Evolutionary conservation across 2,329 filamentous ascomycete species (phyloP).

Genomic region (Teratosphaeria zuluensis): DNA sequence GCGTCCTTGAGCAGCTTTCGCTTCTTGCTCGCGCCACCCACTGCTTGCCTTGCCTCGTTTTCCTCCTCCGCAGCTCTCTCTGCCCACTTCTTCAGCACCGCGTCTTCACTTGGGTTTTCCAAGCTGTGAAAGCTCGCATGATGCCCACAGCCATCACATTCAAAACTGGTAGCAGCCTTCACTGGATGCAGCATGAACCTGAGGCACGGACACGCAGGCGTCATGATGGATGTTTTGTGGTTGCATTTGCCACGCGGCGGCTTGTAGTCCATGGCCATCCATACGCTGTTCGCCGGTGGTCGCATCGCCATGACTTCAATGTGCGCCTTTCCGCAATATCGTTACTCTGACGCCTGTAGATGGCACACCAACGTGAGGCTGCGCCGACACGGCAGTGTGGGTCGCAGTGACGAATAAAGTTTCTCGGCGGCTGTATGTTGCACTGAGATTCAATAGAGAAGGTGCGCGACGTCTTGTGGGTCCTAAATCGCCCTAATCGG

Average conservation of each 20-base stretch:
- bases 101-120: constrained; percentile 42
- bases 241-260: constrained; percentile 44
- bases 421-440: too few relatives aligned
- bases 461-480: too few relatives aligned
- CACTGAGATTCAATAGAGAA: too few relatives aligned
- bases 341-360: too few relatives aligned
- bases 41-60: constrained; percentile 3
- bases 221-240: constrained; percentile 38
- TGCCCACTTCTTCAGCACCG: constrained; percentile 37
- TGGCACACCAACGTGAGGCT: too few relatives aligned
- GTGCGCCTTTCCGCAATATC: too few relatives aligned
- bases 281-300: constrained; percentile 34
- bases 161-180: constrained; percentile 44
- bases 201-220: constrained; percentile 41
- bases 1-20: constrained; percentile 10
- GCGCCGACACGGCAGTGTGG: too few relatives aligned
- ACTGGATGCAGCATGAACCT: constrained; percentile 50
- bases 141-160: constrained; percentile 47
- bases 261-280: constrained; percentile 42
- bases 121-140: constrained; percentile 47
- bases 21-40: constrained; percentile 16
- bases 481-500: too few relatives aligned
- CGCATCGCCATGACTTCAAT: constrained; percentile 13
- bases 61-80: constrained; percentile 23
- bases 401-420: too few relatives aligned